Evolutionary conservation across 768 basidiomycete species (phyloP).

Genomic region (Coprinellus aureogranulatus): DNA sequence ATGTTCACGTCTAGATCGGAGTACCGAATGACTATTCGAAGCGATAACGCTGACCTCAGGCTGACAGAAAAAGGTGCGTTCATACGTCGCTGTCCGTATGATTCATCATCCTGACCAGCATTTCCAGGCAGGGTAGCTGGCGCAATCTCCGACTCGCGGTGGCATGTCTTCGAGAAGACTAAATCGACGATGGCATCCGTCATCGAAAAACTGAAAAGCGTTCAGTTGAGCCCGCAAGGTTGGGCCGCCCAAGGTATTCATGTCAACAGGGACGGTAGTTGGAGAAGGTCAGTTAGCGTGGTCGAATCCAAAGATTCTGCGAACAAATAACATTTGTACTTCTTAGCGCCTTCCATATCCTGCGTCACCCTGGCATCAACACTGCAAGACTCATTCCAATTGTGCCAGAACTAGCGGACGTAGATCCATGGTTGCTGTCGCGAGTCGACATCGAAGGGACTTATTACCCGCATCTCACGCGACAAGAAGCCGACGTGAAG

Average conservation of each 20-base stretch:
- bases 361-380: slow-evolving; percentile 57
- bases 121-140: slow-evolving; percentile 40
- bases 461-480: slow-evolving; percentile 59
- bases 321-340: too few relatives aligned
- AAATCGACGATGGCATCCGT: slow-evolving; percentile 32
- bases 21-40: slow-evolving; percentile 82
- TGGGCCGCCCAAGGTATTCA: slow-evolving; percentile 33
- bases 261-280: slow-evolving; percentile 42
- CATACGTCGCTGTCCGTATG: background rate
- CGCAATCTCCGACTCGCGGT: slow-evolving; percentile 45
- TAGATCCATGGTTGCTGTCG: slow-evolving; percentile 52
- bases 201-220: slow-evolving; percentile 33
- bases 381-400: slow-evolving; percentile 37
- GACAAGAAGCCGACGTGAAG: slow-evolving; percentile 75
- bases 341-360: slow-evolving; percentile 75
- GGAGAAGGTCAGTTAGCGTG: too few relatives aligned
- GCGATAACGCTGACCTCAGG: slow-evolving; percentile 85
- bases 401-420: slow-evolving; percentile 48
- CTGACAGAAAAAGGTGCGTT: slow-evolving; percentile 70
- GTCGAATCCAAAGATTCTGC: too few relatives aligned
- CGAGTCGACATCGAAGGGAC: slow-evolving; percentile 74
- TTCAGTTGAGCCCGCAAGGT: slow-evolving; percentile 44
- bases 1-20: slow-evolving; percentile 94
- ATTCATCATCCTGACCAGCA: background rate
- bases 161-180: slow-evolving; percentile 35